These are phyloP conservation scores for Pseudogymnoascus sp. DNA, from an alignment of 2,329 filamentous ascomycete genomes.

Conservation along the genomic window DNA sequence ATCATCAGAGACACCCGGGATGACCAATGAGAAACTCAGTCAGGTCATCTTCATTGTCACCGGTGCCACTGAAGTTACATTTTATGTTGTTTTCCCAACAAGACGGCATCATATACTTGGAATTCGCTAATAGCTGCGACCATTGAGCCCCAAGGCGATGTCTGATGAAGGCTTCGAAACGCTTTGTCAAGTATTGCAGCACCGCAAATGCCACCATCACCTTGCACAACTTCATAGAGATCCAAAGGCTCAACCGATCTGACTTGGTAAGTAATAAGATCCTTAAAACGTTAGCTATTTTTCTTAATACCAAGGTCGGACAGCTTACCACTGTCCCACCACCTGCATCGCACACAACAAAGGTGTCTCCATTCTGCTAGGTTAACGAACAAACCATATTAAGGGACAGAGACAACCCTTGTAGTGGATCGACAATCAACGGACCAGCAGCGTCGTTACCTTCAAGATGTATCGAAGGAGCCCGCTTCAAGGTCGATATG, in stretches of 20 bases:
- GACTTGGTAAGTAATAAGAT: slow-evolving; percentile 28
- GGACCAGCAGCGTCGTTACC: too few species aligned
- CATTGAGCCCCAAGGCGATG: background rate
- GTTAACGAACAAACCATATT: background rate
- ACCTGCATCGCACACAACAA: slow-evolving; percentile 29
- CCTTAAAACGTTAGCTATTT: slow-evolving; percentile 12
- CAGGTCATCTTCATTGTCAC: background rate
- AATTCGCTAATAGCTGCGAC: background rate
- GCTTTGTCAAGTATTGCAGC: slow-evolving; percentile 23
- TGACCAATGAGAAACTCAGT: background rate
- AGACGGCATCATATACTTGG: background rate
- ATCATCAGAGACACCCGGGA: background rate
- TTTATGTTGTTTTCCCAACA: background rate
- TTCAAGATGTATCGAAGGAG: too few species aligned
- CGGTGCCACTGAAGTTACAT: background rate
- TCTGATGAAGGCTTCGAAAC: slow-evolving; percentile 22
- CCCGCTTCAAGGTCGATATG: too few species aligned
- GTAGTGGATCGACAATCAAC: too few species aligned
- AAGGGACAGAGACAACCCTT: background rate
- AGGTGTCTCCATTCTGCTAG: slow-evolving; percentile 21
- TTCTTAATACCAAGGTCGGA: background rate
- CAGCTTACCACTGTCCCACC: slow-evolving; percentile 24
- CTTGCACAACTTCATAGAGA: slow-evolving; percentile 24
- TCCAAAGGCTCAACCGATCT: slow-evolving; percentile 17
- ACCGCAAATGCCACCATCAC: slow-evolving; percentile 23